Conservation (phyloP, 2,329 filamentous ascomycete genomes). For the Pseudogymnoascus sp. region DNA sequence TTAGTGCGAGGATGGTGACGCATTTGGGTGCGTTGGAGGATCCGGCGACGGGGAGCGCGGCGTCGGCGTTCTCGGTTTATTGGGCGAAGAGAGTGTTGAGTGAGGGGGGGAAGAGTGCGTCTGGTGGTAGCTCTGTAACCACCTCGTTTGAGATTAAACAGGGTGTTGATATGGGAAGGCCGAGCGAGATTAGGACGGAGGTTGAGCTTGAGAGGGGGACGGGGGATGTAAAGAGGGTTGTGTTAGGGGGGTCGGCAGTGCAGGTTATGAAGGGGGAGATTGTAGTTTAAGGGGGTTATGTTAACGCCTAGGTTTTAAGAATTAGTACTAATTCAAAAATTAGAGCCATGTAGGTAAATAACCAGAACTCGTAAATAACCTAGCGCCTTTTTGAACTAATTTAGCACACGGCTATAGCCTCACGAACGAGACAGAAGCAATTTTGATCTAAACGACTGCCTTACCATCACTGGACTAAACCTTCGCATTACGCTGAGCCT, state of each 20-base stretch:
- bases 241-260: conserved; percentile 18
- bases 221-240: conserved; percentile 17
- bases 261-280: conserved; percentile 22
- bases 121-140: conserved; percentile 19
- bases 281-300: conserved; percentile 11
- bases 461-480: too few species aligned
- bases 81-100: conserved; percentile 38
- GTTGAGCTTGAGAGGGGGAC: conserved; percentile 15
- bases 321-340: conserved; percentile 46
- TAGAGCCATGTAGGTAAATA: conserved; percentile 23
- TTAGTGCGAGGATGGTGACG: conserved; percentile 56
- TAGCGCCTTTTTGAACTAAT: not conserved
- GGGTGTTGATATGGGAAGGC: conserved; percentile 57
- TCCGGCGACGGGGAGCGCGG: conserved; percentile 55
- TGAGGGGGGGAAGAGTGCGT: conserved; percentile 31
- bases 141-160: conserved; percentile 42
- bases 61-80: conserved; percentile 48
- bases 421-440: not conserved
- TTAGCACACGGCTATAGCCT: not conserved
- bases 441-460: too few species aligned
- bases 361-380: not conserved
- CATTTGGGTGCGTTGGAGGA: conserved; percentile 40
- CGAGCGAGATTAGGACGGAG: conserved; percentile 22
- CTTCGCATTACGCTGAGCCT: too few species aligned
- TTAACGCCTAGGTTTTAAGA: conserved; percentile 46